phyloP scores from a whole-genome alignment of 306 rosid genomes.

The Vigna unguiculata region DNA sequence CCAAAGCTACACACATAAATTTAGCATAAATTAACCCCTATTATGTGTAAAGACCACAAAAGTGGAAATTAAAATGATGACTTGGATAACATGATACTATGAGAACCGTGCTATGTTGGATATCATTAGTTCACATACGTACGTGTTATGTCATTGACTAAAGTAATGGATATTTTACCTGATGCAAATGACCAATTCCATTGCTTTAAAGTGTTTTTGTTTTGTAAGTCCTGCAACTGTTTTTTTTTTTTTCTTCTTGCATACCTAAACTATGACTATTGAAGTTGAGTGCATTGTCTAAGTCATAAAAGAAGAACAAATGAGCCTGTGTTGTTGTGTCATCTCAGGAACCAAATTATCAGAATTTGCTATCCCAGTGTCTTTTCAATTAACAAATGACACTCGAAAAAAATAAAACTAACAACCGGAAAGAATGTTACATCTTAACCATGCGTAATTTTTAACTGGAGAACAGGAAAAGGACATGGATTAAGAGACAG shows the following conservation, averaged over 20 bases:
- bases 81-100: constrained; percentile 60
- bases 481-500: background rate
- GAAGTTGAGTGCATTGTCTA: constrained; percentile 5
- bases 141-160: constrained; percentile 13
- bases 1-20: constrained; percentile 59
- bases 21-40: constrained; percentile 56
- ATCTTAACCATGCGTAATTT: background rate
- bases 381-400: background rate
- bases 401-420: background rate
- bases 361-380: background rate
- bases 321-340: background rate
- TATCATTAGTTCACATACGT: constrained; percentile 35
- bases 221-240: background rate
- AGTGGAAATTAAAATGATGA: constrained; percentile 55
- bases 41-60: constrained; percentile 65
- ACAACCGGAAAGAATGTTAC: background rate
- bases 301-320: constrained; percentile 19
- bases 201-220: background rate
- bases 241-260: background rate
- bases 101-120: constrained; percentile 47
- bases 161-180: constrained; percentile 3
- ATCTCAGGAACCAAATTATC: constrained; percentile 1
- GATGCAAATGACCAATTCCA: constrained; percentile 9
- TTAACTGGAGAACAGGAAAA: background rate
- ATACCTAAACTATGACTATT: background rate